Percentiles rank a stretch among this genome's conserved stretches.
These are phyloP conservation scores for Entomortierella beljakovae DNA, from an alignment of 192 early-diverging fungal genomes.

Conservation along the genomic window DNA sequence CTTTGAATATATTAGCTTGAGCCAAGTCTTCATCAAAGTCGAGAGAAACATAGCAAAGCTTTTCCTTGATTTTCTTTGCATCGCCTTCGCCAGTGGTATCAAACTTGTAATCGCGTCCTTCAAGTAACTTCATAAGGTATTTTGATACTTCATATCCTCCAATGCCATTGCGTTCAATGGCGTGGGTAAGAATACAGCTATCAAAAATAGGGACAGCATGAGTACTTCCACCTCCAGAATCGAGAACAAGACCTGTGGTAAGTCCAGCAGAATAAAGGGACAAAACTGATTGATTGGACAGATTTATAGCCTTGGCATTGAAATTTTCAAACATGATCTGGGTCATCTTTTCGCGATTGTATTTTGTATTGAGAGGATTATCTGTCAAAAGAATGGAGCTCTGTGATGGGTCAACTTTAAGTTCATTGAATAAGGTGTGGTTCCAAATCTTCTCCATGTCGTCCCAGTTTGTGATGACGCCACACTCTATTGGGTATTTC, in stretches of 20 bases:
- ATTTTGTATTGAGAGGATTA: conserved; percentile 96
- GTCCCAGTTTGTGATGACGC: conserved; percentile 94
- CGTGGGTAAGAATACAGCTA: conserved; percentile 95
- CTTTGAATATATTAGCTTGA: background rate
- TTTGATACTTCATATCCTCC: background rate
- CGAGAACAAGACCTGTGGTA: conserved; percentile 98
- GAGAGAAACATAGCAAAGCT: background rate
- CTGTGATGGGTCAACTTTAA: conserved; percentile 97
- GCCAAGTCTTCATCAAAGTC: background rate
- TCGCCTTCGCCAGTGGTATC: too few species aligned
- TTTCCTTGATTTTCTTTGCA: background rate
- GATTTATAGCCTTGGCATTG: conserved; percentile 96
- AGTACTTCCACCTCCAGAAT: conserved; percentile 98
- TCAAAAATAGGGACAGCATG: conserved; percentile 99
- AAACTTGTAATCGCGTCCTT: too few species aligned
- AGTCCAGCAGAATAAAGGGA: conserved; percentile 96
- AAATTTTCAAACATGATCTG: conserved; percentile 99
- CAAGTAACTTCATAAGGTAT: background rate
- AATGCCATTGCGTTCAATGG: conserved; percentile 77
- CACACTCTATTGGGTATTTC: conserved; percentile 90
- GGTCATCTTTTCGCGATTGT: conserved; percentile 99
- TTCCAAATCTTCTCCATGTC: conserved; percentile 97
- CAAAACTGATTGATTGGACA: conserved; percentile 94
- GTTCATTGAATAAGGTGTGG: conserved; percentile 97
- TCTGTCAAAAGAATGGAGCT: conserved; percentile 97